Evolutionary conservation across 2,329 filamentous ascomycete species (phyloP).

Genomic region (Lasiodiplodia hormozganensis): DNA sequence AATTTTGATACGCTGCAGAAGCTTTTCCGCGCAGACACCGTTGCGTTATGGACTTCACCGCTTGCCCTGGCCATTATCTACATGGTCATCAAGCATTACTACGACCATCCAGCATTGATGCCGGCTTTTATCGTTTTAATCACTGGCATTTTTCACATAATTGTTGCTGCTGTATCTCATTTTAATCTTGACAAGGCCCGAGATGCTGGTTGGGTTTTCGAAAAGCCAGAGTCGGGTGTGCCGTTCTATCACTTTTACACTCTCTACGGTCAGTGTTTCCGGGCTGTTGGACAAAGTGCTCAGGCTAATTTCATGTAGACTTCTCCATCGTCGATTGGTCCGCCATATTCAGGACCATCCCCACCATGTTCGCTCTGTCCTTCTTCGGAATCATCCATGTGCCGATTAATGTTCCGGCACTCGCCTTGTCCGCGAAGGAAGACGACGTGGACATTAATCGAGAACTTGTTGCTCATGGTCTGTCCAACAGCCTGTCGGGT

Average conservation of each 20-base stretch:
- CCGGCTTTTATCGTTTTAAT: constrained; percentile 85
- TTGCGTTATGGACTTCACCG: constrained; percentile 84
- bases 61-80: constrained; percentile 77
- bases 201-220: constrained; percentile 86
- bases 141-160: constrained; percentile 77
- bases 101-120: constrained; percentile 83
- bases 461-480: constrained; percentile 89
- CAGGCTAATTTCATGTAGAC: constrained; percentile 58
- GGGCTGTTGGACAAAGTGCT: constrained; percentile 21
- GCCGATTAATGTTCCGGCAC: constrained; percentile 94
- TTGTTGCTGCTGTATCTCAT: constrained; percentile 72
- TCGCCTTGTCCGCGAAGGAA: constrained; percentile 88
- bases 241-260: constrained; percentile 99
- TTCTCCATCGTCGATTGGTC: constrained; percentile 82
- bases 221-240: constrained; percentile 80
- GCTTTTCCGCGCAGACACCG: constrained; percentile 74
- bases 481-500: constrained; percentile 91
- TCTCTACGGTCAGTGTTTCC: constrained; percentile 74
- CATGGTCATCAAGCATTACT: constrained; percentile 76
- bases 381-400: constrained; percentile 98
- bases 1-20: constrained; percentile 76
- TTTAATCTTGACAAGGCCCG: constrained; percentile 73
- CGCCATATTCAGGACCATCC: constrained; percentile 82
- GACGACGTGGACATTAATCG: constrained; percentile 91
- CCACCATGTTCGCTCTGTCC: constrained; percentile 94